These are phyloP conservation scores for Viola odorata DNA, from an alignment of 345 rosid species.

Conservation along the genomic window DNA sequence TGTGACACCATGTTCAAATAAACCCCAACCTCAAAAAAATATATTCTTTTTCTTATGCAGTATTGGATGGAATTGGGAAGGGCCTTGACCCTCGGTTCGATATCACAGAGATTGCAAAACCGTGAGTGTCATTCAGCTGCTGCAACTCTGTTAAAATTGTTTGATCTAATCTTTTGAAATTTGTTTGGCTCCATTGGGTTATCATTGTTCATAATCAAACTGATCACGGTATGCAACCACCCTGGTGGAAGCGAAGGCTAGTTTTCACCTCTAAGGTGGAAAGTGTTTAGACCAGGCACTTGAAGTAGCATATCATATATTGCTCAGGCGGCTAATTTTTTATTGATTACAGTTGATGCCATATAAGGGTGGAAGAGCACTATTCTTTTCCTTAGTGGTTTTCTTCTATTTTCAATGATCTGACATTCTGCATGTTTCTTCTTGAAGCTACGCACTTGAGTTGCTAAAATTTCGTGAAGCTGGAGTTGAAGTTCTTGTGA, in stretches of 20 bases:
- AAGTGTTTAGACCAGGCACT: too few species aligned
- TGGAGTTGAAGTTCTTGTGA: conserved; percentile 86
- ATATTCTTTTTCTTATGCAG: conserved; percentile 39
- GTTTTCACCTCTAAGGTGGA: too few species aligned
- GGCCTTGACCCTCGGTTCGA: conserved; percentile 98
- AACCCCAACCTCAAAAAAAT: conserved; percentile 12
- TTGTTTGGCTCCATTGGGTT: not conserved
- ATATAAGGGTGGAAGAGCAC: too few species aligned
- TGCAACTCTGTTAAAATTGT: not conserved
- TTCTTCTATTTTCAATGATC: too few species aligned
- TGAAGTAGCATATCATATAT: too few species aligned
- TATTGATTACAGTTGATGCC: too few species aligned
- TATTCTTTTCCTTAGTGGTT: too few species aligned
- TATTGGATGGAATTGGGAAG: conserved; percentile 96
- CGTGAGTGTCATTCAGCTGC: conserved; percentile 49
- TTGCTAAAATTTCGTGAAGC: conserved; percentile 86
- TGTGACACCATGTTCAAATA: conserved; percentile 5
- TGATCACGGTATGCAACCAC: too few species aligned
- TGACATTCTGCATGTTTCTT: conserved; percentile 24
- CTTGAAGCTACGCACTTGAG: conserved; percentile 82
- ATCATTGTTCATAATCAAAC: too few species aligned
- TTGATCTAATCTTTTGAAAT: not conserved
- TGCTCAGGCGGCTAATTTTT: too few species aligned
- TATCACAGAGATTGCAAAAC: conserved; percentile 95
- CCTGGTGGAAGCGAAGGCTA: too few species aligned